Evolutionary conservation across 495 filamentous ascomycete genomes (phyloP).

Genomic region (Parathielavia appendiculata): DNA sequence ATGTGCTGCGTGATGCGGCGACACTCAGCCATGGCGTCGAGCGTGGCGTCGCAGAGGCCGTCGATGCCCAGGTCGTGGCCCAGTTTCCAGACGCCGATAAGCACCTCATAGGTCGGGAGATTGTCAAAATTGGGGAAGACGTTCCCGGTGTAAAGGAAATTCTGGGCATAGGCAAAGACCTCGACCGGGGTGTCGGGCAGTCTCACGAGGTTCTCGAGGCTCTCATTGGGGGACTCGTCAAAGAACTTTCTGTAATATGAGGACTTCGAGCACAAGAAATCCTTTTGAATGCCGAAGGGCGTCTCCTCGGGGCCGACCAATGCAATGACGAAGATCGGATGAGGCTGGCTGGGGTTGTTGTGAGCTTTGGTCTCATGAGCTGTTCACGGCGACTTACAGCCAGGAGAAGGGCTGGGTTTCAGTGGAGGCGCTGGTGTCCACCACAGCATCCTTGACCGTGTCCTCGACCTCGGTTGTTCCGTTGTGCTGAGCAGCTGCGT

Average conservation of each 20-base stretch:
- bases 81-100: constrained; percentile 51
- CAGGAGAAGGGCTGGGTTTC: constrained; percentile 28
- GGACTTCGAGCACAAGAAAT: constrained; percentile 49
- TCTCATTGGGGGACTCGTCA: constrained; percentile 24
- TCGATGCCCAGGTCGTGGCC: constrained; percentile 47
- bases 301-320: constrained; percentile 45
- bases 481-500: background rate
- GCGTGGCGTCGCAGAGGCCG: constrained; percentile 46
- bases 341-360: constrained; percentile 38
- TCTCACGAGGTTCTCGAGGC: constrained; percentile 44
- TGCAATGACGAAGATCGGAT: constrained; percentile 49
- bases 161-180: constrained; percentile 48
- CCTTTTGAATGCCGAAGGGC: constrained; percentile 52
- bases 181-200: constrained; percentile 41
- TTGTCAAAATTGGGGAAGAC: constrained; percentile 37
- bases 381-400: constrained; percentile 29
- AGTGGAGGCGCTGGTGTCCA: background rate
- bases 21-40: constrained; percentile 49
- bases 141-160: constrained; percentile 47
- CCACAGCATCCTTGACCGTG: background rate
- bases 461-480: background rate
- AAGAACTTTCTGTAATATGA: constrained; percentile 43
- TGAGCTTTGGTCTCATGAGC: constrained; percentile 2
- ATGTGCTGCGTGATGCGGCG: constrained; percentile 44
- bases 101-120: constrained; percentile 44